Conservation (phyloP, 176 grass and related monocot genomes). For the Ananas comosus region DNA sequence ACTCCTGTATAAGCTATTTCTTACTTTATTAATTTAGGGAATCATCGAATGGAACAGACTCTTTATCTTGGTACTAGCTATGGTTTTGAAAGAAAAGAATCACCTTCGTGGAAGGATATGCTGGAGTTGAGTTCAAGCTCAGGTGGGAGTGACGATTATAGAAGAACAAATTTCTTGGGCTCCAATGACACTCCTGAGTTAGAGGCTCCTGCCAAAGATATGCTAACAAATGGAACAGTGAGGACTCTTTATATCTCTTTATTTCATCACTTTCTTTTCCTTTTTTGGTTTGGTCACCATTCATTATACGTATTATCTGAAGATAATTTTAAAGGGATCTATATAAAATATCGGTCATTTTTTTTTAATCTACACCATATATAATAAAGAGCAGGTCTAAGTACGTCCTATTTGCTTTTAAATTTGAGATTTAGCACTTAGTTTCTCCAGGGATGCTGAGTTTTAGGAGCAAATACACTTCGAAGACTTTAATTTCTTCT, state of each 20-base stretch:
- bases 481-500: background rate
- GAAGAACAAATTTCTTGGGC: constrained; percentile 21
- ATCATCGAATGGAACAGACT: constrained; percentile 36
- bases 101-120: constrained; percentile 86
- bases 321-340: too few relatives aligned
- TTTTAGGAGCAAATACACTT: background rate
- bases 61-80: constrained; percentile 29
- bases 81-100: constrained; percentile 30
- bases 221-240: background rate
- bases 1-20: too few relatives aligned
- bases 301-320: background rate
- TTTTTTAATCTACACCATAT: too few relatives aligned
- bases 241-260: background rate
- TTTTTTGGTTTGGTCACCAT: background rate
- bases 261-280: constrained; percentile 1
- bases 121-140: constrained; percentile 43
- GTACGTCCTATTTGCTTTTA: background rate
- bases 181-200: constrained; percentile 10
- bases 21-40: constrained; percentile 30
- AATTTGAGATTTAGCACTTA: background rate
- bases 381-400: background rate
- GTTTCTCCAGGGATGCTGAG: background rate
- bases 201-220: background rate
- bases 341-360: too few relatives aligned
- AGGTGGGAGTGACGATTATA: constrained; percentile 3